Evolutionary conservation across 2,329 filamentous ascomycete species (phyloP), one percentile per base, ranked within the genome.

Genomic region (Tolypocladium nubicola): DNA sequence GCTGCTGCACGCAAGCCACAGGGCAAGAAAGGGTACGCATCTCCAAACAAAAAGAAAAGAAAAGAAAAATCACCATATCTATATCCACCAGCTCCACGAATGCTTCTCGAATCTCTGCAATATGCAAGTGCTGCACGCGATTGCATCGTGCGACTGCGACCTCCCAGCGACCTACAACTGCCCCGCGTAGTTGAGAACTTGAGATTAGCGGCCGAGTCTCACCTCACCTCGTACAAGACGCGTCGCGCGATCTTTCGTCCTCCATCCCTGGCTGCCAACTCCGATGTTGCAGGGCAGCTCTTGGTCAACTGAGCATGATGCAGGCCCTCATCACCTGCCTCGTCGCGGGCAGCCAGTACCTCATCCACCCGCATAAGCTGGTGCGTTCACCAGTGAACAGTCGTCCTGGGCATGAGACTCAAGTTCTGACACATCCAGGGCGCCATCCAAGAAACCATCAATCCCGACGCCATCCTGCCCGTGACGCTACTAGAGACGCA

Each of bases 361-460:
- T 75, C n/a, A 63, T 75, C 10, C 73, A 75, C 56, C 73, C 73
- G 9, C 62, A 70, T 33, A 70, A 71, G 43, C 58, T 75, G 57
- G 72, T 73, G 67, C 6, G 53, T 45, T 23, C 4, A 13, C 37
- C 49, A 30, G 41, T 26, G 35, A 4, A 14, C 14, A 14, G 14
- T 7, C 39, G 30, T 43, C 43, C 11, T 13, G 19, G 35, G 38
- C 38, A 7, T 4, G 4, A 26, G 23, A 16, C 5, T 3, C 23
- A 5, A 16, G 26, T 30, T 1, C 55, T 53, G 19, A 35, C 37
- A 40, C 37, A 16, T 26, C 8, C 30, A 75, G 73, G 73, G 73
- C 55, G 67, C 68, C 23, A 74, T 75, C n/a, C 65, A 74, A 57
- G 71, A 74, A 59, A 73, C 68, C 38, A 74, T 75, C 59, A 70